Evolutionary conservation across 1,284 basidiomycete genomes (phyloP).

Genomic region (Singerocomus inundabilis): DNA sequence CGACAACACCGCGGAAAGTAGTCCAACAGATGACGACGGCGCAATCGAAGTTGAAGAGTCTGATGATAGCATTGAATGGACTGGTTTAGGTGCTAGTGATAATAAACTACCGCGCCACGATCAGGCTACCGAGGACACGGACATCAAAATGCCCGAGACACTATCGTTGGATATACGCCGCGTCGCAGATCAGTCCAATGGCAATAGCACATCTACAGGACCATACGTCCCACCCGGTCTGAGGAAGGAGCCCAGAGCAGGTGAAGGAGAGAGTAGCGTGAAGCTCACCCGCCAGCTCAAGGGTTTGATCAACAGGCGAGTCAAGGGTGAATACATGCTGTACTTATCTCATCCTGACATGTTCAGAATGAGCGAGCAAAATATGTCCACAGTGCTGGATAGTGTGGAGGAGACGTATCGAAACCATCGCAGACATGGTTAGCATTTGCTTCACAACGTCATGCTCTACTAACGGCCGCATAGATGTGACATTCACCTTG

Average conservation of each 20-base stretch:
- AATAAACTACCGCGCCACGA: conserved; percentile 18
- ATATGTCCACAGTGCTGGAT: conserved; percentile 79
- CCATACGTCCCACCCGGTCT: conserved; percentile 68
- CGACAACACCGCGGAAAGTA: conserved; percentile 16
- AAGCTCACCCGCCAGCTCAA: conserved; percentile 82
- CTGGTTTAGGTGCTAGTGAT: conserved; percentile 20
- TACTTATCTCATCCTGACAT: conserved; percentile 1
- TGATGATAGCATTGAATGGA: conserved; percentile 20
- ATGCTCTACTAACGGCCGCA: conserved; percentile 7
- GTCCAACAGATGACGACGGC: conserved; percentile 7
- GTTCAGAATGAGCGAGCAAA: conserved; percentile 84
- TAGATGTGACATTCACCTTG: conserved; percentile 82
- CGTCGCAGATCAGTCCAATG: neutral
- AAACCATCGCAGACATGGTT: conserved; percentile 79
- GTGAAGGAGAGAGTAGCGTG: conserved; percentile 46
- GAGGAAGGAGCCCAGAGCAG: conserved; percentile 39
- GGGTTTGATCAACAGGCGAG: conserved; percentile 84
- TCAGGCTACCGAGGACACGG: conserved; percentile 6
- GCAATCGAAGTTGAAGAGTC: conserved; percentile 7
- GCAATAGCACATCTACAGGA: conserved; percentile 23
- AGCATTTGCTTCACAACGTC: conserved; percentile 15
- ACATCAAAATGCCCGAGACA: neutral
- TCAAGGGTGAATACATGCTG: neutral
- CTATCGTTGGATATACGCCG: conserved; percentile 27
- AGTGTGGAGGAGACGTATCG: conserved; percentile 80